Evolutionary conservation across 169 alveolate species (phyloP), one percentile per base, ranked within the genome.

Genomic region (Cryptosporidium meleagridis): DNA sequence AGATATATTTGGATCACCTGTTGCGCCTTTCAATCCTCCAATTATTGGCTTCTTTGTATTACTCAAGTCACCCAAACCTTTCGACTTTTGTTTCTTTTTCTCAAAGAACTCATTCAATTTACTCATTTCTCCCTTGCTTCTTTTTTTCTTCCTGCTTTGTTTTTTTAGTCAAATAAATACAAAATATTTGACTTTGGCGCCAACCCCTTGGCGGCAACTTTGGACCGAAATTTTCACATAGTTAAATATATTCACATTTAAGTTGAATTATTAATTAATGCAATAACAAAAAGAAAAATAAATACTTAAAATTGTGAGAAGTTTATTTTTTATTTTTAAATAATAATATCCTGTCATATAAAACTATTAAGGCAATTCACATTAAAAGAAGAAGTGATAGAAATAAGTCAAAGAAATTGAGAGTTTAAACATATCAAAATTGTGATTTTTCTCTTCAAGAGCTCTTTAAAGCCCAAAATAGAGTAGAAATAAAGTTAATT

Each of bases 61-160:
- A 41, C 23, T 2, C 35, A 80, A 80, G 45, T 80, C 89, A 10
- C 55, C 67, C 23, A 80, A 45, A 62, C 73, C 89, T 52, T 80
- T 80, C 4, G 89, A 37, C 55, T 65, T 80, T 16, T 80, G 89
- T 18, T 80, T 80, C 69, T 80, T 80, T 16, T 80, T 80, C 12
- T 80, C 89, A 80, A 80, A 80, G 67, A 80, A 80, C 45, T 80
- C 80, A 51, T 80, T 80, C 6, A 80, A 31, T 14, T 80, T 80
- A 23, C 89, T 80, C 89, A 80, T 80, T 48, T 39, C 5, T 52
- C n/a, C 10, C 12, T 10, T 29, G 33, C 33, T n/a, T 73, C 1
- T 53, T n/a, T 48, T 48, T 51, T 16, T 6, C 2, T 51, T 51
- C 31, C 18, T 14, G 18, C 23, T 29, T 4, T 71, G 31, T 71